A percentile compares a stretch with the other conserved stretches of the same genome.
phyloP scores from a whole-genome alignment of 768 basidiomycete species.

The Cyathus striatus region DNA sequence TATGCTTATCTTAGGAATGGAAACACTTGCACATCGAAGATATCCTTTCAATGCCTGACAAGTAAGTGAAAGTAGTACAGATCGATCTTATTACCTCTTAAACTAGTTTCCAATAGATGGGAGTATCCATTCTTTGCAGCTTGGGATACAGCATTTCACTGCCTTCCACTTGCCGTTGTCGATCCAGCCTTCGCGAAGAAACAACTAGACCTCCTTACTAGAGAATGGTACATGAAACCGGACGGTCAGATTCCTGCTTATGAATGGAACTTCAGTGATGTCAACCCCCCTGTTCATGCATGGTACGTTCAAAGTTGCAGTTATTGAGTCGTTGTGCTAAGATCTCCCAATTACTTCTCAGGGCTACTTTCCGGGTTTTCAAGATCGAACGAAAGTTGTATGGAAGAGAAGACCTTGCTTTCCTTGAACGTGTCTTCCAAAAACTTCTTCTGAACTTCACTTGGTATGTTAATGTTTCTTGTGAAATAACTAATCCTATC shows the following conservation, averaged over 20 bases:
- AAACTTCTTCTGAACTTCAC: constrained; percentile 96
- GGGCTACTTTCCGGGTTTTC: constrained; percentile 97
- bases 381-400: constrained; percentile 97
- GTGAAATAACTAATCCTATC: background rate
- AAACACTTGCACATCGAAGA: constrained; percentile 93
- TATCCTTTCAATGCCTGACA: constrained; percentile 98
- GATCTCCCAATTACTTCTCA: too few relatives aligned
- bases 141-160: constrained; percentile 99
- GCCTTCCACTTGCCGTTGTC: constrained; percentile 93
- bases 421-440: constrained; percentile 98
- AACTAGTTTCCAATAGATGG: too few relatives aligned
- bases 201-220: constrained; percentile 90
- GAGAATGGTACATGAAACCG: constrained; percentile 99
- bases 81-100: too few relatives aligned
- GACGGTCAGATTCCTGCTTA: constrained; percentile 98
- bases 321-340: too few relatives aligned
- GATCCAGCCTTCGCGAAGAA: constrained; percentile 97
- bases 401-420: constrained; percentile 84
- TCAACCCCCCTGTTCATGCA: constrained; percentile 98
- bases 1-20: constrained; percentile 64
- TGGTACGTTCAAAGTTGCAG: constrained; percentile 54
- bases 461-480: constrained; percentile 46
- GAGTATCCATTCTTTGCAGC: constrained; percentile 99
- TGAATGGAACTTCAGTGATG: constrained; percentile 99
- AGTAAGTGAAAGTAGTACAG: constrained; percentile 41